phyloP scores from a whole-genome alignment of 495 filamentous ascomycete species.

The Podospora pseudocomata region DNA sequence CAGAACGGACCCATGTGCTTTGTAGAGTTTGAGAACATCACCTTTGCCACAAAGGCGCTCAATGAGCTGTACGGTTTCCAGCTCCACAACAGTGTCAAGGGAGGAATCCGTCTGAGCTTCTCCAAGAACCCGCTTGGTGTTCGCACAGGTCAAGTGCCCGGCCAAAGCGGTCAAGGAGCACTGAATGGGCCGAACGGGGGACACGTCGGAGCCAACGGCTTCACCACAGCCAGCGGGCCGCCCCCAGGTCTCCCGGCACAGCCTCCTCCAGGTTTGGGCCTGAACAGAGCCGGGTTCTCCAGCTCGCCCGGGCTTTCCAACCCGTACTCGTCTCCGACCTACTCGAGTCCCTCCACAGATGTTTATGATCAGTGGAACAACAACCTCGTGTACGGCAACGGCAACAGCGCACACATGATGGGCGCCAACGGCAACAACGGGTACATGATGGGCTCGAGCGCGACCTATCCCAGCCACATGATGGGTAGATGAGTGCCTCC shows the following conservation, averaged over 20 bases:
- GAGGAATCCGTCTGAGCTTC: constrained; percentile 95
- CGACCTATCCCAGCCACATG: neutral
- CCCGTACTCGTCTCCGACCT: constrained; percentile 21
- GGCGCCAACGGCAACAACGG: neutral
- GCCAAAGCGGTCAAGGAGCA: constrained; percentile 51
- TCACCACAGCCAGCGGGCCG: constrained; percentile 69
- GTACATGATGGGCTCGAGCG: constrained; percentile 26
- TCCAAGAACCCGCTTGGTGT: constrained; percentile 97
- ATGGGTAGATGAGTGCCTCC: neutral
- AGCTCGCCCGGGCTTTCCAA: constrained; percentile 19
- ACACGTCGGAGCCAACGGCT: constrained; percentile 47
- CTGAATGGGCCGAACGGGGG: constrained; percentile 41
- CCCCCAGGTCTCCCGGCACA: constrained; percentile 59
- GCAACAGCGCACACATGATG: constrained; percentile 15
- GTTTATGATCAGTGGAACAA: constrained; percentile 25
- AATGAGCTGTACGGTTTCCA: constrained; percentile 87
- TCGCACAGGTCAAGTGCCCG: constrained; percentile 63
- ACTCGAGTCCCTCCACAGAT: constrained; percentile 10
- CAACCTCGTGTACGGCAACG: constrained; percentile 20
- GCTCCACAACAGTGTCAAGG: constrained; percentile 90
- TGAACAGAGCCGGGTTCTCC: constrained; percentile 37
- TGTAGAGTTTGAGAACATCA: constrained; percentile 95
- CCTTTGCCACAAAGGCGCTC: constrained; percentile 87
- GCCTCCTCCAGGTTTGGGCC: constrained; percentile 63
- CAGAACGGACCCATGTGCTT: constrained; percentile 99